phyloP scores from a whole-genome alignment of 139 green algal species.

The Picochlorum sp. region DNA sequence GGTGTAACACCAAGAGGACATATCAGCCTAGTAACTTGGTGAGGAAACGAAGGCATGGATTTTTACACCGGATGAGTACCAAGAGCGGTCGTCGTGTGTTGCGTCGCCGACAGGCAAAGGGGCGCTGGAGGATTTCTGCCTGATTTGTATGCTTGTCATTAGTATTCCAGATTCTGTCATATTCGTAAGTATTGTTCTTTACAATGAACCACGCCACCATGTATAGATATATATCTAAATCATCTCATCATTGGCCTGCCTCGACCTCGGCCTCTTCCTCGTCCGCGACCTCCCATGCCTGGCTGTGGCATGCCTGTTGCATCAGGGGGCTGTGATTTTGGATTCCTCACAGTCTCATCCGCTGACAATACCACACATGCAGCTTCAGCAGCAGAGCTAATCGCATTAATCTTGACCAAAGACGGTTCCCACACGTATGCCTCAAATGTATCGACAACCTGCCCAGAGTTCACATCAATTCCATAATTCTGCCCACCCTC shows the following conservation, averaged over 20 bases:
- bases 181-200: neutral
- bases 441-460: slow-evolving; percentile 88
- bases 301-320: neutral
- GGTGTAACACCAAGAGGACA: slow-evolving; percentile 36
- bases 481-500: slow-evolving; percentile 71
- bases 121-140: slow-evolving; percentile 25
- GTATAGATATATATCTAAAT: neutral
- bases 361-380: slow-evolving; percentile 93
- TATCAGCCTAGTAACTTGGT: slow-evolving; percentile 47
- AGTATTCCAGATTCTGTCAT: neutral
- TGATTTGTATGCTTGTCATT: slow-evolving; percentile 12
- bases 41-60: slow-evolving; percentile 52
- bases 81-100: slow-evolving; percentile 29
- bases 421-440: slow-evolving; percentile 95
- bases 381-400: slow-evolving; percentile 85
- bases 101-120: slow-evolving; percentile 15
- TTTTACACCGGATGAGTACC: slow-evolving; percentile 31
- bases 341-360: slow-evolving; percentile 96
- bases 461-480: slow-evolving; percentile 90
- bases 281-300: neutral
- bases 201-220: neutral
- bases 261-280: slow-evolving; percentile 24
- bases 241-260: slow-evolving; percentile 43
- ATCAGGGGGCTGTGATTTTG: slow-evolving; percentile 47
- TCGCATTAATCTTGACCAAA: slow-evolving; percentile 91